Base-by-base conservation (phyloP, 2,329 filamentous ascomycete species). In the Claviceps sorghi region DNA sequence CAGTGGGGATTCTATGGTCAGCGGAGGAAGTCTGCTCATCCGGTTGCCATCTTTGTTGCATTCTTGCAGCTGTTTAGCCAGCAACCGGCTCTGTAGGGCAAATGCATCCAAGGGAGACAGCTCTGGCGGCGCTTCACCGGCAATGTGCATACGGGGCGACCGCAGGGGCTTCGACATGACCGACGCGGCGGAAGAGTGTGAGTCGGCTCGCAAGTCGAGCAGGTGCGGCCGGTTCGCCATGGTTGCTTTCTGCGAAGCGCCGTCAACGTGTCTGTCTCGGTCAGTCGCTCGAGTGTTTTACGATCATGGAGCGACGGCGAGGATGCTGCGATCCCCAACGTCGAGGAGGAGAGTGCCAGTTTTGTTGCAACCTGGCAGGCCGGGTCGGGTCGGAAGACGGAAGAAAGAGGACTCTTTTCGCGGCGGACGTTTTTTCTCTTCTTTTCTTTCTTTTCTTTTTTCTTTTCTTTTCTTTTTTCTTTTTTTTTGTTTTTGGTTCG, bases 61-160 rank as follows among this genome's bases (percentile, higher is more conserved):
- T 59, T 93, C 84, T 66, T 95, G 84, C 55, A 98, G 80, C 68
- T 95, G 86, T 69, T 82, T 86, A 41, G 89, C 89, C 50, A 98
- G 78, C 60, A 94, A 72, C 53, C 91, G 84, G 60, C 90, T 94
- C 64, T 97, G 91, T 56, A 91, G 77, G 22, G 91, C 91, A 65
- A 98, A 94, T 48, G 91, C 91, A 75, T 98, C 93, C 58, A 98
- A 78, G 11, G 93, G 93, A 8, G 93, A 97, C 53, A 97, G 76
- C 50, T 93, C 86, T 5, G 93, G 93, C 21, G 93, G 91, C 1
- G 86, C 78, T 60, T 91, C 86, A 56, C 87, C 87, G 53, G 85
- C 84, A 53, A 86, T 76, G 66, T 89, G 84, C 54, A 88, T 72
- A 56, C 85, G 82, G 43, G 86, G 85, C n/a, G 86, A 89, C 57